Evolutionary conservation across 2,329 filamentous ascomycete genomes (phyloP).

Genomic region (Stylonectria norvegica): DNA sequence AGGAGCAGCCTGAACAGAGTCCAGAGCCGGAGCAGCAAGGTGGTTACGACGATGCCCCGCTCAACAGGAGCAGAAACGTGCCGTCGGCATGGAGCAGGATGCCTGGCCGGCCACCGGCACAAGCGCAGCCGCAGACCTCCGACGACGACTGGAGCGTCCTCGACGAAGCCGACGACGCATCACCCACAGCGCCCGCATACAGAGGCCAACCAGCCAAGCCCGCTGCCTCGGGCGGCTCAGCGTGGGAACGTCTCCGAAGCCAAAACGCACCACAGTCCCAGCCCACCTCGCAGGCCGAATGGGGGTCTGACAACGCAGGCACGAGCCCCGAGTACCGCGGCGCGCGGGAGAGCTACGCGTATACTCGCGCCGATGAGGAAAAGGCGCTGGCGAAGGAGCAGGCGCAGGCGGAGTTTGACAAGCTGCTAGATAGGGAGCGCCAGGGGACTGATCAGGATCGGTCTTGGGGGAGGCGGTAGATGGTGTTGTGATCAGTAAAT

Average conservation of each 20-base stretch:
- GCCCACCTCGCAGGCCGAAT: constrained; percentile 18
- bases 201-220: constrained; percentile 16
- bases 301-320: constrained; percentile 30
- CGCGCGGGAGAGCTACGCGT: constrained; percentile 32
- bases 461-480: constrained; percentile 25
- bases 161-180: constrained; percentile 40
- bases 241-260: constrained; percentile 46
- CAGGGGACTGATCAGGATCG: constrained; percentile 28
- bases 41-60: constrained; percentile 5
- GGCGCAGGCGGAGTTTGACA: constrained; percentile 51
- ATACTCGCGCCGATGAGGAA: constrained; percentile 36
- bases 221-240: constrained; percentile 28
- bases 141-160: constrained; percentile 24
- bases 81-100: not conserved
- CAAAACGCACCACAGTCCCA: constrained; percentile 20
- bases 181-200: constrained; percentile 38
- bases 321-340: constrained; percentile 15
- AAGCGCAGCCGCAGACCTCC: constrained; percentile 8
- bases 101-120: constrained; percentile 2
- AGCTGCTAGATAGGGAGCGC: constrained; percentile 45
- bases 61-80: not conserved
- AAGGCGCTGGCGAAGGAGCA: constrained; percentile 38
- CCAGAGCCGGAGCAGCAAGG: constrained; percentile 8
- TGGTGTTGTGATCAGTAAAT: too few species aligned
- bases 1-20: not conserved